Conservation (phyloP, 2,329 filamentous ascomycete genomes). For the Lasiodiplodia sp. region DNA sequence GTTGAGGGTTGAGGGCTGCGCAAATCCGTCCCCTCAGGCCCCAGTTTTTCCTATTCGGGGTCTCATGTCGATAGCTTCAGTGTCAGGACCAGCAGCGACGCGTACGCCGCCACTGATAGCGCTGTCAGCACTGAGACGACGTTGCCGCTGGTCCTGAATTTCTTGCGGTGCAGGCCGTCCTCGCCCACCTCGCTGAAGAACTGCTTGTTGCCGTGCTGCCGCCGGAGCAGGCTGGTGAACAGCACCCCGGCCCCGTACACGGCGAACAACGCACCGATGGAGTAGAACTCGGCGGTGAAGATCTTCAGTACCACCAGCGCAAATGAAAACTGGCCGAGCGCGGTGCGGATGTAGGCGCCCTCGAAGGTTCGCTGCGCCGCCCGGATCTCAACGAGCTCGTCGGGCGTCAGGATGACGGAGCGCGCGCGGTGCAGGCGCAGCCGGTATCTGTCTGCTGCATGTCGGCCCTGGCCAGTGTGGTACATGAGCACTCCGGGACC, state of each 20-base stretch:
- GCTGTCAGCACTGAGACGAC: constrained; percentile 69
- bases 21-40: constrained; percentile 7
- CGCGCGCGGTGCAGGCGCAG: constrained; percentile 84
- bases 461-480: constrained; percentile 52
- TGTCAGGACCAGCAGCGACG: constrained; percentile 66
- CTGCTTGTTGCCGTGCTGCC: constrained; percentile 90
- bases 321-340: constrained; percentile 93
- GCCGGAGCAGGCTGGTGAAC: constrained; percentile 81
- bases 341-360: constrained; percentile 94
- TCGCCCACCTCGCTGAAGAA: constrained; percentile 77
- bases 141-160: constrained; percentile 71
- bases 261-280: constrained; percentile 94
- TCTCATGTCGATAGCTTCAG: constrained; percentile 45
- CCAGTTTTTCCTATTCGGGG: neutral
- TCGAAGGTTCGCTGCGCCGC: constrained; percentile 97
- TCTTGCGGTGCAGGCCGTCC: constrained; percentile 66
- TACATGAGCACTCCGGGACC: constrained; percentile 17
- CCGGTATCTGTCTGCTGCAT: constrained; percentile 76
- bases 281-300: constrained; percentile 95
- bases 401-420: constrained; percentile 79
- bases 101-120: constrained; percentile 68
- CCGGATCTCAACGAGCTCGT: constrained; percentile 92
- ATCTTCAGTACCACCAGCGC: constrained; percentile 94
- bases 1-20: constrained; percentile 21
- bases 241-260: constrained; percentile 88